phyloP scores from a whole-genome alignment of 139 green algal genomes.

The Spirogloea muscicola region DNA sequence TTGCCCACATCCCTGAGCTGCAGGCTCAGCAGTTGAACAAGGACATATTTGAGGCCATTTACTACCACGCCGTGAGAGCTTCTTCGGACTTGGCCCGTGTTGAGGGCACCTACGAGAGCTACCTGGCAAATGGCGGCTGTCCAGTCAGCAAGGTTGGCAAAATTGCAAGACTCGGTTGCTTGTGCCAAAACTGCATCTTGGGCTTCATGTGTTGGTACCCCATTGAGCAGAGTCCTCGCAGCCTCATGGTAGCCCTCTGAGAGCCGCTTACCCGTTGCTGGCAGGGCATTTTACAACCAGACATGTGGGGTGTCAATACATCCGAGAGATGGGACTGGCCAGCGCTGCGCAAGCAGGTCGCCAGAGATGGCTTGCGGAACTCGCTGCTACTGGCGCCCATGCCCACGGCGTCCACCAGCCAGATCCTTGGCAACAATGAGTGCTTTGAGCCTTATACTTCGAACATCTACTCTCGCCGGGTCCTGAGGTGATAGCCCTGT shows the following conservation, averaged over 20 bases:
- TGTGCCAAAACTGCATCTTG: no score
- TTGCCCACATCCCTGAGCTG: no score
- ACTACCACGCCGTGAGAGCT: slow-evolving; percentile 74
- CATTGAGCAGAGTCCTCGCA: no score
- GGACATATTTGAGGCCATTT: slow-evolving; percentile 96
- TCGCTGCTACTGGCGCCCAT: slow-evolving; percentile 97
- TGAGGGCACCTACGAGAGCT: slow-evolving; percentile 83
- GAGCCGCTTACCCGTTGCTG: no score
- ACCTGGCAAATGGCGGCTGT: slow-evolving; percentile 63
- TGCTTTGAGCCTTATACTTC: slow-evolving; percentile 97
- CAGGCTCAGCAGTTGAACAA: slow-evolving; percentile 68
- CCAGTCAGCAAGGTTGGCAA: slow-evolving; percentile 48
- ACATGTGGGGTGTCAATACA: slow-evolving; percentile 90
- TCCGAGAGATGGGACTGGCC: slow-evolving; percentile 78
- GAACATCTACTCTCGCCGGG: slow-evolving; percentile 97
- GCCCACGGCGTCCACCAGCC: slow-evolving; percentile 91
- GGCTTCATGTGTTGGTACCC: no score
- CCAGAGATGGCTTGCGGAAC: slow-evolving; percentile 86
- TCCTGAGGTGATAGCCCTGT: slow-evolving; percentile 80
- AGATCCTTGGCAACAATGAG: slow-evolving; percentile 94
- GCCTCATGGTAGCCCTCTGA: no score
- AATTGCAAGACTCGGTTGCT: no score
- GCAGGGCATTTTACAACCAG: slow-evolving; percentile 55
- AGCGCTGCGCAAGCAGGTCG: slow-evolving; percentile 68
- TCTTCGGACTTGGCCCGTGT: slow-evolving; percentile 74